Base-by-base conservation (phyloP, 176 grass and related monocot genomes). In the Triticum dicoccoides region DNA sequence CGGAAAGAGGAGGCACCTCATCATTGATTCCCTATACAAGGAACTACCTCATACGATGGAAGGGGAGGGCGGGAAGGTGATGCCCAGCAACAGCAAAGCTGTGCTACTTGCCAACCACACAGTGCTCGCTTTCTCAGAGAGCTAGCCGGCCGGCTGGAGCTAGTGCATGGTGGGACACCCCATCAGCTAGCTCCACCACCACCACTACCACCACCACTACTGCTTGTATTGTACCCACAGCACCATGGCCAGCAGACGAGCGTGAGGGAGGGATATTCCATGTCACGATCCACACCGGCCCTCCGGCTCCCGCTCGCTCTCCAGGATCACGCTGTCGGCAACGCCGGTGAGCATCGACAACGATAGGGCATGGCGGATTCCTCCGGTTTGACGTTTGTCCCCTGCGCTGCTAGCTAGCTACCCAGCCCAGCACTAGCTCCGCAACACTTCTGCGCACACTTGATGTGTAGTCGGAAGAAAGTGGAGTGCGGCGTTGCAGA, bases 211-310 rank as follows among this genome's bases (percentile, higher is more conserved):
- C 64, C 23, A 86, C 30, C 39, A 78, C 63, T 11, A 78, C 84
- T 33, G 49, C 38, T 49, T 49, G 61, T 81, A 47, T 70, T 49
- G 61, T 81, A 47, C 79, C 74, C 62, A 27, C 37, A 44, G 39
- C 74, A 64, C 87, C 73, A 88, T 52, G 49, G 75, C 64, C 27
- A 49, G n/a, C 8, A 25, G 75, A 13, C 6, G 51, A 78, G 51
- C 76, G 23, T 9, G 65, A 45, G 34, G 27, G 30, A 80, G 85
- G 89, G 80, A 90, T 90, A 90, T 90, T 87, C 89, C 84, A 80
- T 80, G 56, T 87, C 85, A 79, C 80, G 21, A 64, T 82, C 75
- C 74, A 73, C 41, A 56, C 65, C 34, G 6, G 4, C 72, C 69
- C 29, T 61, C 25, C 13, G 61, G 23, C 77, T 58, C 33, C 33